Base-by-base conservation (phyloP, 2,329 filamentous ascomycete genomes). In the Penicillium psychrosexuale region DNA sequence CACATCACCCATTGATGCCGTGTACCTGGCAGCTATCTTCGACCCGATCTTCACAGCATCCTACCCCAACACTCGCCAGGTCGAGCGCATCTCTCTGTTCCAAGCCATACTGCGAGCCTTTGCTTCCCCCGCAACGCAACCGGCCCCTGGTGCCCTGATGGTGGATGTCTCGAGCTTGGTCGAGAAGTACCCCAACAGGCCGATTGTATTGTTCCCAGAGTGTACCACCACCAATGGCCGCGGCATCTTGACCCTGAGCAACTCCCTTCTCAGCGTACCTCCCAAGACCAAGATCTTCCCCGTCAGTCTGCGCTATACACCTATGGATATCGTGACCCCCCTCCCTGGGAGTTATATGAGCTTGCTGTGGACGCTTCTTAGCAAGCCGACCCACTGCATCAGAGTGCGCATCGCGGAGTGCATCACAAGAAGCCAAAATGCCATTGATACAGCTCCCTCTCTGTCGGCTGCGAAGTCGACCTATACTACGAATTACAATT, bases 21-120 rank as follows among this genome's bases (percentile, higher is more conserved):
- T 99, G 53, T 99, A 97, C 74, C 85, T 99, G 24, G 91, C 94
- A 56, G 92, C 91, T 60, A 91, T 97, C 68, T 99, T 97, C 78
- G 91, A 97, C 71, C 94, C 94, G 3, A 82, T 99, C 71, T 97
- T 99, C 76, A 95, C 91, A 11, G 79, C 89, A 43, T 90, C 88
- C 0, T 97, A 91, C 72, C 91, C 92, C 0, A 78, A 80, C 56
- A 88, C 85, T 3, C 82, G 84, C 44, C 83, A 86, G 56, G 88
- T 99, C 27, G 85, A 87, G 64, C 87, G 82, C 43, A 84, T 97
- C 44, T 88, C 88, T 3, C 84, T 97, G 5, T 79, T 91, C 40
- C 78, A 84, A 64, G 91, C 92, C 46, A 85, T 96, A 46, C 67
- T 86, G 19, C 84, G 86, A 58, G 89, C 91, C 3, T 86, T 97